Percentiles rank a stretch among this genome's conserved stretches.
These are phyloP conservation scores for Striga hermonthica DNA, from an alignment of 305 asterid genomes.

Conservation along the genomic window DNA sequence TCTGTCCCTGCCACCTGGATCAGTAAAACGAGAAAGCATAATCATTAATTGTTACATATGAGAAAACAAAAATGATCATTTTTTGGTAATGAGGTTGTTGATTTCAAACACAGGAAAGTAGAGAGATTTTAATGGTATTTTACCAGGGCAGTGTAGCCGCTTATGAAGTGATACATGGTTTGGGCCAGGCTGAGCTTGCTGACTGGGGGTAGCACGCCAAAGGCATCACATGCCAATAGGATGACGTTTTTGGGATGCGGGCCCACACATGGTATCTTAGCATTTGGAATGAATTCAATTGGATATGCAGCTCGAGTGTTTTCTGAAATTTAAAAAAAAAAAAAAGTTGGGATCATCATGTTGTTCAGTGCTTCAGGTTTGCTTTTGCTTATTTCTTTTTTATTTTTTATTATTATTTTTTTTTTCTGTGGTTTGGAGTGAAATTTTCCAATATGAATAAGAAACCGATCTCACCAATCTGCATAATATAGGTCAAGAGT, in stretches of 20 bases:
- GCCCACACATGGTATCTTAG: slow-evolving; percentile 92
- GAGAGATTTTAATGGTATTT: background rate
- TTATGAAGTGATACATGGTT: slow-evolving; percentile 96
- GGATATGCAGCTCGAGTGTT: slow-evolving; percentile 97
- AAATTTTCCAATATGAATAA: background rate
- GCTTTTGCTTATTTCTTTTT: too few species aligned
- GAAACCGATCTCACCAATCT: background rate
- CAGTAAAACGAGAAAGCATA: background rate
- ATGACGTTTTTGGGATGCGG: slow-evolving; percentile 93
- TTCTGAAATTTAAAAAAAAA: slow-evolving; percentile 41
- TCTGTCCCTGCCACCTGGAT: slow-evolving; percentile 94
- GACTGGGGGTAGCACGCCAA: slow-evolving; percentile 96
- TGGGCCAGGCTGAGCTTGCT: slow-evolving; percentile 86
- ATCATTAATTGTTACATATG: background rate
- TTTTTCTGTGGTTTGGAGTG: background rate
- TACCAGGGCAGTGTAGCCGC: slow-evolving; percentile 97
- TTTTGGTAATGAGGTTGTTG: background rate
- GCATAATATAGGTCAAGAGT: slow-evolving; percentile 1
- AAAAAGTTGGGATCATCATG: too few species aligned
- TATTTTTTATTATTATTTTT: too few species aligned
- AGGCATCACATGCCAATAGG: slow-evolving; percentile 91
- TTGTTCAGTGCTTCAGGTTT: too few species aligned
- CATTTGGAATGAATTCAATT: slow-evolving; percentile 87
- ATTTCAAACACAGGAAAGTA: background rate
- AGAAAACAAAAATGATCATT: background rate